phyloP scores from a whole-genome alignment of 2,329 filamentous ascomycete genomes.

The Pseudocercospora vitis region DNA sequence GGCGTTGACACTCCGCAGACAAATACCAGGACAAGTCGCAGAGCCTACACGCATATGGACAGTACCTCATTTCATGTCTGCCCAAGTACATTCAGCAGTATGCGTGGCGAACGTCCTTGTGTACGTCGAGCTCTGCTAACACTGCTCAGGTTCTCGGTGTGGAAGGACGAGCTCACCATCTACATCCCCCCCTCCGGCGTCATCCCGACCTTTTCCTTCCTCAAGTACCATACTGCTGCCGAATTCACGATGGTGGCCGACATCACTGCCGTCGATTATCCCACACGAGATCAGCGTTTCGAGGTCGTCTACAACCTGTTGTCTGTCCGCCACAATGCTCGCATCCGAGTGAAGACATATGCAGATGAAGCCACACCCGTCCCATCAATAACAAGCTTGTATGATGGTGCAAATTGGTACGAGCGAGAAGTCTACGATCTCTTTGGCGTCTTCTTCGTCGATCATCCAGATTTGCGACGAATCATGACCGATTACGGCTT shows the following conservation, averaged over 20 bases:
- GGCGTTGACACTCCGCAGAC: slow-evolving; percentile 53
- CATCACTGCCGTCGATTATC: slow-evolving; percentile 94
- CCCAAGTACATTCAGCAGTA: slow-evolving; percentile 96
- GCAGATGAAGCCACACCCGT: slow-evolving; percentile 94
- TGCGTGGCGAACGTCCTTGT: slow-evolving; percentile 12
- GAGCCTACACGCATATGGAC: slow-evolving; percentile 86
- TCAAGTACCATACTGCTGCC: slow-evolving; percentile 96
- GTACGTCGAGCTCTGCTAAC: background rate
- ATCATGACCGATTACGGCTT: slow-evolving; percentile 99
- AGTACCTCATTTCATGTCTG: slow-evolving; percentile 93
- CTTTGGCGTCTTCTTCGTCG: slow-evolving; percentile 94
- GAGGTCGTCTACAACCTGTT: slow-evolving; percentile 98
- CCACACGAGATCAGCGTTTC: slow-evolving; percentile 91
- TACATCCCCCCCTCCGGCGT: slow-evolving; percentile 79
- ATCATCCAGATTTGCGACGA: slow-evolving; percentile 89
- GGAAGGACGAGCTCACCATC: slow-evolving; percentile 92
- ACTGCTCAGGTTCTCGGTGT: slow-evolving; percentile 75
- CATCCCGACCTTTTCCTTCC: slow-evolving; percentile 87
- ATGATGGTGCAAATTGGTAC: slow-evolving; percentile 97
- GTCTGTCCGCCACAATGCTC: slow-evolving; percentile 91
- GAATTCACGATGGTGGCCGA: slow-evolving; percentile 93
- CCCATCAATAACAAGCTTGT: slow-evolving; percentile 80
- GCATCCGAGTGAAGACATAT: slow-evolving; percentile 97
- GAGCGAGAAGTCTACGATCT: slow-evolving; percentile 97
- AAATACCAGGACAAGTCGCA: slow-evolving; percentile 87